Evolutionary conservation across 192 early-diverging fungal genomes (phyloP), one percentile per base, ranked within the genome.

Genomic region (Coemansia reversa): DNA sequence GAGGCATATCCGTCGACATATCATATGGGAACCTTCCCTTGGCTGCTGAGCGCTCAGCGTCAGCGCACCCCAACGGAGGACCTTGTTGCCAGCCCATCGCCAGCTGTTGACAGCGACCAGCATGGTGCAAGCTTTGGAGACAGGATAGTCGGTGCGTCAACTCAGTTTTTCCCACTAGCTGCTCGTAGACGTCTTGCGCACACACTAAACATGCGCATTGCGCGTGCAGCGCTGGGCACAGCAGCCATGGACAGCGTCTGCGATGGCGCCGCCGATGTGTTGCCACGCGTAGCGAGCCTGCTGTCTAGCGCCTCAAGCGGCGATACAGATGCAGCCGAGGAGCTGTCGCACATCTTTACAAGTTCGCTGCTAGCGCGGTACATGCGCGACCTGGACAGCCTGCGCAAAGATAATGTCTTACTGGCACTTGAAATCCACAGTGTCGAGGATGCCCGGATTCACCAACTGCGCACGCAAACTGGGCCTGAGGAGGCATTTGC

Each of bases 1-100:
- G 72, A 75, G 58, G 51, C 72, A 33, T 65, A 60, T 22, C 60
- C 71, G 9, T 52, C 57, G 3, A 72, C 63, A 8, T 58, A 72
- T 48, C 60, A 58, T 50, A 64, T 57, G 62, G 74, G 74, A 8
- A 67, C 67, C 7, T 74, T 74, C 48, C 77, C 77, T 25, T 80
- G 77, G 77, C 60, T 80, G 62, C 62, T 80, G 33, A 80, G 77
- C 53, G 77, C 77, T 30, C 65, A 80, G 61, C 77, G 77, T n/a
- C 77, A 80, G 63, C 68, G 77, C 47, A 49, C 59, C 4, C 77
- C 77, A 16, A 48, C 64, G 30, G 72, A 79, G 30, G 77, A 79
- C 55, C 65, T 74, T 16, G 67, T 49, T 2, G 19, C 42, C 5
- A 45, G 39, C 14, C 16, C 12, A 45, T 16, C 39, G 39, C 16